phyloP scores from a whole-genome alignment of 2,329 filamentous ascomycete genomes.

The Neonectria faginata region DNA sequence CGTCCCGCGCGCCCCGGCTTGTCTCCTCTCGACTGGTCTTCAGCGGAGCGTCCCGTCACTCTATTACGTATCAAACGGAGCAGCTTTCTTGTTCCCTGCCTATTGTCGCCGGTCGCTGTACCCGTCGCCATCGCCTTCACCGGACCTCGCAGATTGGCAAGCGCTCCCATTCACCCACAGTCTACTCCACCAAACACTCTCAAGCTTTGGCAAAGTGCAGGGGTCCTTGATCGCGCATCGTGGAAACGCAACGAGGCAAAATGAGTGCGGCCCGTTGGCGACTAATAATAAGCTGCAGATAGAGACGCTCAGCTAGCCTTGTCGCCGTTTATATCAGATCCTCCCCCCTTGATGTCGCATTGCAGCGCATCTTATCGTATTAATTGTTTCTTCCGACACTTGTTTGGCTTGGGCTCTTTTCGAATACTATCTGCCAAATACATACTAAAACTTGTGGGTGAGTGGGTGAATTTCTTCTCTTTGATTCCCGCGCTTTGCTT shows the following conservation, averaged over 20 bases:
- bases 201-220: conserved; percentile 10
- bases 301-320: conserved; percentile 12
- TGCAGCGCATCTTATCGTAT: conserved; percentile 17
- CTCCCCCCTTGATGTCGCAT: conserved; percentile 19
- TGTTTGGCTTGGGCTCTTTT: conserved; percentile 1
- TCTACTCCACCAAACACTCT: neutral
- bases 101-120: conserved; percentile 36
- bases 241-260: conserved; percentile 3
- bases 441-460: conserved; percentile 5
- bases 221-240: conserved; percentile 18
- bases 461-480: conserved; percentile 14
- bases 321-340: conserved; percentile 19
- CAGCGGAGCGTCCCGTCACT: conserved; percentile 20
- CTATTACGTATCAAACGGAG: conserved; percentile 27
- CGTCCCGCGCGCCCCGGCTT: neutral
- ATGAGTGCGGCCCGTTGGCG: conserved; percentile 6
- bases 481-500: conserved; percentile 8
- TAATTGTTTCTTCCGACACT: conserved; percentile 8
- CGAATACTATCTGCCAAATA: neutral
- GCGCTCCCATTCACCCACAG: conserved; percentile 18
- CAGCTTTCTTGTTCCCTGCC: conserved; percentile 27
- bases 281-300: conserved; percentile 13
- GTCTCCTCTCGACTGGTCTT: conserved; percentile 16
- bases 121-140: conserved; percentile 35
- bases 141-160: conserved; percentile 22